Evolutionary conservation across 1,139 yeast genomes (phyloP).

Genomic region (Keqinozyma sinolaborantium): DNA sequence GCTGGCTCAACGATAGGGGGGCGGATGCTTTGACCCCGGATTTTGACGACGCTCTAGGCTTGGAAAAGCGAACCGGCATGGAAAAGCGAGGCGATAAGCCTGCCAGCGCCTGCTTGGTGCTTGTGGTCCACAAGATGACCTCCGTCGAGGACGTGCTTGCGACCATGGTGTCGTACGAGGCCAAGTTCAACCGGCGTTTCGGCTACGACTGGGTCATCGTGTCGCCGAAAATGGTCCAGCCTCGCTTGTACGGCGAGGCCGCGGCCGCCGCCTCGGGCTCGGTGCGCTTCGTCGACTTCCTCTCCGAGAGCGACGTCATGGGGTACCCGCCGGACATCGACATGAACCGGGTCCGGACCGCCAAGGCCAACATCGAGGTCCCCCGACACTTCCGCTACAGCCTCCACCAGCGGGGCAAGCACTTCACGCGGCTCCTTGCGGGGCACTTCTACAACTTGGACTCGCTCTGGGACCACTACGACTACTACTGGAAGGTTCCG

Average conservation of each 20-base stretch:
- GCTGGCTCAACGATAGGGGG: too few species aligned
- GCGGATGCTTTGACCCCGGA: not conserved
- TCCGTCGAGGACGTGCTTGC: not conserved
- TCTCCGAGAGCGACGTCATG: too few species aligned
- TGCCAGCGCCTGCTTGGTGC: not conserved
- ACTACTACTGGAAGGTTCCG: constrained; percentile 68
- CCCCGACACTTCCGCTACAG: constrained; percentile 1
- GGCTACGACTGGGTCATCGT: not conserved
- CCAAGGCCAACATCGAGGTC: too few species aligned
- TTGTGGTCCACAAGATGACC: not conserved
- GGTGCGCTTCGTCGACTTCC: not conserved
- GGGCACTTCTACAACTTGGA: constrained; percentile 42
- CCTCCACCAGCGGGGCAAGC: constrained; percentile 26
- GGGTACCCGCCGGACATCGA: not conserved
- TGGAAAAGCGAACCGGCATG: not conserved
- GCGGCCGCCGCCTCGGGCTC: not conserved
- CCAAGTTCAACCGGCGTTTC: not conserved
- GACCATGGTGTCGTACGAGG: not conserved
- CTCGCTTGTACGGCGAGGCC: not conserved
- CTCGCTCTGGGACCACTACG: constrained; percentile 36
- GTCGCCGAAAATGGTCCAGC: not conserved
- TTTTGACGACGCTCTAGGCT: not conserved
- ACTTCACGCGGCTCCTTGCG: constrained; percentile 63
- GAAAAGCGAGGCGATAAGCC: not conserved
- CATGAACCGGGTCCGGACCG: constrained; percentile 29